These are phyloP conservation scores for Heimioporus sp. DNA, from an alignment of 768 basidiomycete species.

Conservation along the genomic window DNA sequence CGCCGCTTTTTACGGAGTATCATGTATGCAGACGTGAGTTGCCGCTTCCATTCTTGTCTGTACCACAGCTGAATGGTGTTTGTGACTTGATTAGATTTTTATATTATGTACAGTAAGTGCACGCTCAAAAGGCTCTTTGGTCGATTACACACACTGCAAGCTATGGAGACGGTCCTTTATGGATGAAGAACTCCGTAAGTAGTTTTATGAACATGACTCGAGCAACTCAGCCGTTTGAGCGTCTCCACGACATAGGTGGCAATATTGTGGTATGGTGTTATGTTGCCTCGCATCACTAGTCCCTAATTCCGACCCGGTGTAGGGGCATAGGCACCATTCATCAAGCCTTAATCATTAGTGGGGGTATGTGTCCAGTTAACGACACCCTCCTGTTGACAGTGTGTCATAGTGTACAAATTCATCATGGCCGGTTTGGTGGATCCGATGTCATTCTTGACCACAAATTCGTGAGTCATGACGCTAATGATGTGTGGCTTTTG, in stretches of 20 bases:
- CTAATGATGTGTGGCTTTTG: too few species aligned
- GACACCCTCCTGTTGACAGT: too few species aligned
- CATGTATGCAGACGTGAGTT: slow-evolving; percentile 1
- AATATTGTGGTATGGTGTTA: background rate
- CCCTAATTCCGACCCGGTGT: too few species aligned
- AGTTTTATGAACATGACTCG: too few species aligned
- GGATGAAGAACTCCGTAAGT: background rate
- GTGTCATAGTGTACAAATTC: too few species aligned
- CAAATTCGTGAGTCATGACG: too few species aligned
- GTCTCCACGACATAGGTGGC: background rate
- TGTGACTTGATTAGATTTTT: background rate
- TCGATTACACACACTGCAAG: background rate
- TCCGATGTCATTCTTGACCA: too few species aligned
- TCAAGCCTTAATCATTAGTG: too few species aligned
- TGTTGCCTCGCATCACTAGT: background rate
- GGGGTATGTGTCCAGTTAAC: too few species aligned
- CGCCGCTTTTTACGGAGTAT: background rate
- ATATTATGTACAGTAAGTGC: background rate
- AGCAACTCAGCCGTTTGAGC: too few species aligned
- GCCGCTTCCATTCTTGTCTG: background rate
- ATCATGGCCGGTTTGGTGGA: too few species aligned
- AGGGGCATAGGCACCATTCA: too few species aligned
- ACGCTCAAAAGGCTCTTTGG: background rate
- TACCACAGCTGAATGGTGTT: background rate
- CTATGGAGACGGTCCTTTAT: background rate